phyloP scores from a whole-genome alignment of 108 stramenopile species.

The Nannochloropsis gaditana region DNA sequence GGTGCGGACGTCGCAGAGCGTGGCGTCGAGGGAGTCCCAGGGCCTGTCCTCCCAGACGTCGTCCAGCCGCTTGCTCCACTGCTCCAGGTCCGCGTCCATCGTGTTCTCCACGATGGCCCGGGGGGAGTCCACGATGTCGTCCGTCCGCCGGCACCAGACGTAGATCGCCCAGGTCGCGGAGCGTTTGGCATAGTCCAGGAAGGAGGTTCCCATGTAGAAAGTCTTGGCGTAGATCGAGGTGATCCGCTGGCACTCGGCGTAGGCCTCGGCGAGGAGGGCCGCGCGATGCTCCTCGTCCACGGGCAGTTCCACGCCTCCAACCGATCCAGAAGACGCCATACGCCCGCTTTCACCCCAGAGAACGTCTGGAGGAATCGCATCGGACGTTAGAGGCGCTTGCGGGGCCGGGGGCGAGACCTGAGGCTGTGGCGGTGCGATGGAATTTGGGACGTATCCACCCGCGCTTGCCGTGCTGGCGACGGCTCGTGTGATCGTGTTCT shows the following conservation, averaged over 20 bases:
- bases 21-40: constrained; percentile 81
- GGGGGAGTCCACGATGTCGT: constrained; percentile 93
- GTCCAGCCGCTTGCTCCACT: constrained; percentile 70
- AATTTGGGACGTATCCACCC: neutral
- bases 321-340: neutral
- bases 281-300: neutral
- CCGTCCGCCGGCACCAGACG: constrained; percentile 94
- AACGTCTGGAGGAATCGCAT: neutral
- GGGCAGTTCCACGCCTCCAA: neutral
- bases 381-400: neutral
- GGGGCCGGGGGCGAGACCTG: neutral
- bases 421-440: neutral
- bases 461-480: neutral
- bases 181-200: constrained; percentile 62
- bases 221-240: constrained; percentile 91
- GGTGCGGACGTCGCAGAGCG: constrained; percentile 72
- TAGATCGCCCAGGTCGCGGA: constrained; percentile 88
- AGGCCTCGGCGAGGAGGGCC: constrained; percentile 59
- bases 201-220: constrained; percentile 84
- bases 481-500: neutral
- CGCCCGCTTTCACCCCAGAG: neutral
- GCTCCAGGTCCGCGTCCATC: constrained; percentile 58
- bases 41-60: constrained; percentile 63
- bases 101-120: constrained; percentile 62
- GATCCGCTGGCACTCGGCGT: constrained; percentile 87